phyloP scores from a whole-genome alignment of 78 protist species.

The Paratrimastix pyriformis region DNA sequence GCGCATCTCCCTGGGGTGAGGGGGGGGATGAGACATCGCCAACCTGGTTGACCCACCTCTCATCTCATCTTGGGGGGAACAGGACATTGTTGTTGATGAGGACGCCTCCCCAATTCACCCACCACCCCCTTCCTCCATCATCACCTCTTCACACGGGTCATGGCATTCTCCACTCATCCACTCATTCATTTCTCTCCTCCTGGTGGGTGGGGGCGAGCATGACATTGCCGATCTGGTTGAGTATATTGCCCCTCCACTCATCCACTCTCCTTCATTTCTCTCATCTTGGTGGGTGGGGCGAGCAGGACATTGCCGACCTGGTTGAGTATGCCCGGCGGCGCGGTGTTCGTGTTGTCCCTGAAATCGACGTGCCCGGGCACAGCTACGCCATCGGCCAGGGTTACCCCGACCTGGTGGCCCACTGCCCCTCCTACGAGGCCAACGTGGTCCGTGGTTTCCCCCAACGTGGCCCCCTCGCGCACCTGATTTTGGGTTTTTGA shows the following conservation, averaged over 20 bases:
- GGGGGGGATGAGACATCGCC: no score
- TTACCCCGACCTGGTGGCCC: background rate
- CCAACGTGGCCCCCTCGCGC: no score
- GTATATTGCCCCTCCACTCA: no score
- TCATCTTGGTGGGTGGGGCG: background rate
- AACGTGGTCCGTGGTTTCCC: no score
- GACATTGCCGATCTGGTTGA: background rate
- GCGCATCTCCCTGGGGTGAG: no score
- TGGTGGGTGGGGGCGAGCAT: background rate
- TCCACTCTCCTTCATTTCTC: background rate
- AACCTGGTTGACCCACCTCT: no score
- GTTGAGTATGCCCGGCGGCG: background rate
- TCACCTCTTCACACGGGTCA: no score
- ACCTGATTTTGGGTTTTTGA: no score
- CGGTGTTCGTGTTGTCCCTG: constrained; percentile 22
- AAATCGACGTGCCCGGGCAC: constrained; percentile 36
- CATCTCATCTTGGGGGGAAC: no score
- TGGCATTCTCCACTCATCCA: background rate
- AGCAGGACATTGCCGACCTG: background rate
- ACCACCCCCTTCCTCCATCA: no score
- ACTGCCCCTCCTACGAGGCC: constrained; percentile 10
- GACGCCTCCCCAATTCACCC: no score
- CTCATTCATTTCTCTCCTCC: background rate
- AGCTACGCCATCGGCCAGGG: constrained; percentile 11
- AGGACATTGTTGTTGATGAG: no score